Conservation (phyloP, 108 stramenopile genomes). For the Cyclotella cryptica region DNA sequence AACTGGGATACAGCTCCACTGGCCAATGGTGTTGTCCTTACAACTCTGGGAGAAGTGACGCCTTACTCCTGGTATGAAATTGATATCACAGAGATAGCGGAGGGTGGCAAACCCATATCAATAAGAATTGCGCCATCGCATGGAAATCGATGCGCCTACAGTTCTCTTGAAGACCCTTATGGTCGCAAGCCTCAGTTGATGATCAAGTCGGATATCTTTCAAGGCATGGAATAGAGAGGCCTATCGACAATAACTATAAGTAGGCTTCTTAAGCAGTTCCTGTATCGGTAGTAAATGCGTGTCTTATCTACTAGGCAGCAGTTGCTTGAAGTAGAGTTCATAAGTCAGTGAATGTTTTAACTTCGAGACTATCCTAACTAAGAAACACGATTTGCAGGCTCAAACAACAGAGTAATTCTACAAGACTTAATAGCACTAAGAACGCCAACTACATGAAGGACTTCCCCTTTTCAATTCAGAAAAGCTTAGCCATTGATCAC, state of each 20-base stretch:
- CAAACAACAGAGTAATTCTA: too few species aligned
- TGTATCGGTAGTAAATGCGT: too few species aligned
- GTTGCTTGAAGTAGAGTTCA: too few species aligned
- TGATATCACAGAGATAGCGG: conserved; percentile 32
- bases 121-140: conserved; percentile 47
- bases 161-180: conserved; percentile 39
- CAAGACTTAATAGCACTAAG: too few species aligned
- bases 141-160: conserved; percentile 46
- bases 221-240: conserved; percentile 14
- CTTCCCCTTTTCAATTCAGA: too few species aligned
- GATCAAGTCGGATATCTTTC: conserved; percentile 39
- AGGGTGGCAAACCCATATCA: conserved; percentile 40
- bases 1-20: conserved; percentile 40
- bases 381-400: not conserved
- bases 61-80: conserved; percentile 52
- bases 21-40: conserved; percentile 38
- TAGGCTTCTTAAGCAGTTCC: too few species aligned
- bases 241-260: too few species aligned
- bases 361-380: too few species aligned
- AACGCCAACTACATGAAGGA: too few species aligned
- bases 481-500: too few species aligned
- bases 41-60: conserved; percentile 39
- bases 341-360: too few species aligned
- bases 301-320: too few species aligned
- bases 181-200: conserved; percentile 45